Percentiles rank a stretch among this genome's conserved stretches.
Evolutionary conservation across 2,329 filamentous ascomycete species (phyloP).

Genomic region (Colletotrichum gigasporum): DNA sequence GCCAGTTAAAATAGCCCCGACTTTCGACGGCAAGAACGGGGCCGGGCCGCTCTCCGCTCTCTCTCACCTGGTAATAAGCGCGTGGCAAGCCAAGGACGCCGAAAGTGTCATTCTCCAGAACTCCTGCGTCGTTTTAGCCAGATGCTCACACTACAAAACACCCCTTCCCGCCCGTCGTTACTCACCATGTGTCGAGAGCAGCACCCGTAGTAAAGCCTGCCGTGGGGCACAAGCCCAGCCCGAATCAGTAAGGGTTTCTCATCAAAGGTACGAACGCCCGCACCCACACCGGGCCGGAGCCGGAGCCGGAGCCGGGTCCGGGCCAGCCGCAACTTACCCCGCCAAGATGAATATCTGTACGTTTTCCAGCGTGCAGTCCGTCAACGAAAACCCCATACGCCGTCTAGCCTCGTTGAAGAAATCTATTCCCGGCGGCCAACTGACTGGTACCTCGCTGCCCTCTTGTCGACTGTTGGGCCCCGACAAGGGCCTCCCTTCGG

Average conservation of each 20-base stretch:
- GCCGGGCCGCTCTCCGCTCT: too few species aligned
- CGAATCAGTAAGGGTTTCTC: not conserved
- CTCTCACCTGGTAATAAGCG: conserved; percentile 62
- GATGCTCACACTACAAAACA: too few species aligned
- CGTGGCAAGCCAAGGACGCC: conserved; percentile 66
- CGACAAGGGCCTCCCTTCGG: conserved; percentile 55
- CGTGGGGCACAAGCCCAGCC: not conserved
- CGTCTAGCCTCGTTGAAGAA: conserved; percentile 71
- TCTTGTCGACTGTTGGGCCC: conserved; percentile 53
- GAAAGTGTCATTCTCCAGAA: conserved; percentile 67
- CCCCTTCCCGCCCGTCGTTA: not conserved
- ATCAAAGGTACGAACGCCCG: not conserved
- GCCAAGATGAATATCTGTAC: conserved; percentile 67
- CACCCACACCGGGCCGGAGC: not conserved
- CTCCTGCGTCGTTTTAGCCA: conserved; percentile 50
- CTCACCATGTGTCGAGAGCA: conserved; percentile 45
- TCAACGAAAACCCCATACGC: conserved; percentile 65
- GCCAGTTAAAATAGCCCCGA: not conserved
- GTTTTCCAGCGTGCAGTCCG: conserved; percentile 65
- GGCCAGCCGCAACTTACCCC: conserved; percentile 50
- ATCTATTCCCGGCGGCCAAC: conserved; percentile 62
- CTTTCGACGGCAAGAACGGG: not conserved
- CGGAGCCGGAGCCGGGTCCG: conserved; percentile 10
- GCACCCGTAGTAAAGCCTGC: conserved; percentile 62
- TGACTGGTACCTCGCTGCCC: conserved; percentile 57